phyloP scores from a whole-genome alignment of 2,329 filamentous ascomycete genomes.

The Thelonectria olida region DNA sequence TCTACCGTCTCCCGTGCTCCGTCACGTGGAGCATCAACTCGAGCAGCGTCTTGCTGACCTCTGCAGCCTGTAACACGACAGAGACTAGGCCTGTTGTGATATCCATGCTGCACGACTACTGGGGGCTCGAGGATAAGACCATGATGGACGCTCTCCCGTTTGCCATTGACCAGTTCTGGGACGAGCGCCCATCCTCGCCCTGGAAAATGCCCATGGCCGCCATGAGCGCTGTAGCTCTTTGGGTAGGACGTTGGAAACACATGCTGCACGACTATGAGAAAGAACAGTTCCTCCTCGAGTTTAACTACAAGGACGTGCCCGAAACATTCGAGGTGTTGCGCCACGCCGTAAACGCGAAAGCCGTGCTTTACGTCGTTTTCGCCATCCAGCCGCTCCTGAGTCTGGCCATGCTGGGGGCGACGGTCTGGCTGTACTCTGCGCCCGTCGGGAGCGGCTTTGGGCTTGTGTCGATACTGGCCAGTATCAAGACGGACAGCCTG shows the following conservation, averaged over 20 bases:
- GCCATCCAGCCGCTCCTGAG: neutral
- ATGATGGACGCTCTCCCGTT: neutral
- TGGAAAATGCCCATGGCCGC: neutral
- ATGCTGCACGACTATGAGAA: neutral
- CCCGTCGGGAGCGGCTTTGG: conserved; percentile 8
- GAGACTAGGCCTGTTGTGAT: neutral
- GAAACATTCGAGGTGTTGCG: neutral
- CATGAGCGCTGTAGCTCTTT: neutral
- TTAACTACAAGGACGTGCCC: neutral
- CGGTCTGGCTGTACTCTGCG: neutral
- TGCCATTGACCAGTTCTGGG: neutral
- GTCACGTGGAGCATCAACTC: neutral
- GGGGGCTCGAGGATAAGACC: neutral
- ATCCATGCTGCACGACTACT: neutral
- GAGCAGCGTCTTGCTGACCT: neutral
- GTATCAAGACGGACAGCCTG: neutral
- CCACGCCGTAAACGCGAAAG: neutral
- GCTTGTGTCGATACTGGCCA: neutral
- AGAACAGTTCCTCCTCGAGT: neutral
- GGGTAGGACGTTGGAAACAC: neutral
- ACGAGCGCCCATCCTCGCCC: neutral
- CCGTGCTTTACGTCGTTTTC: conserved; percentile 1
- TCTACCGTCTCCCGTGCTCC: neutral
- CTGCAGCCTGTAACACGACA: neutral
- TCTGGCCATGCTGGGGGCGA: neutral